Evolutionary conservation across 2,329 filamentous ascomycete genomes (phyloP), one percentile per base, ranked within the genome.

Genomic region (Sporothrix humicola): DNA sequence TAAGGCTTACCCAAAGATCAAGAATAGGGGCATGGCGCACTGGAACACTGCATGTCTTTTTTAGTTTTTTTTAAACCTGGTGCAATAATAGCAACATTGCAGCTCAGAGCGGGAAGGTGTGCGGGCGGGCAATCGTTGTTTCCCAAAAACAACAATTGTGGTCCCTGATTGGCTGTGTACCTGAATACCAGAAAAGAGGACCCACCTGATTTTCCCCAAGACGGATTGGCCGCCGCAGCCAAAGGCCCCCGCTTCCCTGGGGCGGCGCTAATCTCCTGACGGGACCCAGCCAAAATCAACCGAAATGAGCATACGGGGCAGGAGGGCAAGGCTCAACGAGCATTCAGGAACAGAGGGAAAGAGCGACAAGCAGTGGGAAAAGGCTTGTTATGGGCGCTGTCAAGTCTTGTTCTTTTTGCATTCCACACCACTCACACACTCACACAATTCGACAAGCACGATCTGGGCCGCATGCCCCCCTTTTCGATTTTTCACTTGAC

Each of bases 251-350:
- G 50, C 50, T 63, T 58, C 26, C 65, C 5, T 70, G 68, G 73
- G 44, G 50, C 72, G 59, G 75, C 75, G 75, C 75, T 75, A 74
- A 76, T 76, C 71, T 74, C 74, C 73, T 73, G 71, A 71, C 61
- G 70, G 74, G 70, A 44, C 56, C 71, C 65, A 65, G 59, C 61
- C 48, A 74, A 37, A 61, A 73, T 73, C 69, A 74, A 72, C 75
- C 75, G 75, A 76, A 75, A 76, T 76, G 75, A 76, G 74, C 58
- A 74, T 23, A 73, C 20, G 71, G 71, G 46, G 52, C 42, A 70
- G 68, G 48, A 48, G 58, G 50, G 13, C 61, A 66, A 26, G 31
- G 61, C 42, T 42, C 66, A 42, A 12, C 44, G 20, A 31, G 46
- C 20, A 37, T 5, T 13, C 12, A 63, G 31, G 23, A 58, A 31